Evolutionary conservation across 2,329 filamentous ascomycete species (phyloP).

Genomic region (Coleophoma crateriformis): DNA sequence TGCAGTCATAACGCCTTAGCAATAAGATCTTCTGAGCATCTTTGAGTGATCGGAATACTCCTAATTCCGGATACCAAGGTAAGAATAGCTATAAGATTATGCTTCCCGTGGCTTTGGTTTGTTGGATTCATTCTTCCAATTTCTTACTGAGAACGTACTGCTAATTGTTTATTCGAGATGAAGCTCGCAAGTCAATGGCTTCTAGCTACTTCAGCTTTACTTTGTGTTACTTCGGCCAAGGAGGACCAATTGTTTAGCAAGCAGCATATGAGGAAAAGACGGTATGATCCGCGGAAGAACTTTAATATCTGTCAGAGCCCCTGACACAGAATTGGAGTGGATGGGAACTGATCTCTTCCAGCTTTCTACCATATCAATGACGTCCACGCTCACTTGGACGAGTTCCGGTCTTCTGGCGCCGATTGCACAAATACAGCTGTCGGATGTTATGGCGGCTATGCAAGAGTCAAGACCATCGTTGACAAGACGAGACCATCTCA

Average conservation of each 20-base stretch:
- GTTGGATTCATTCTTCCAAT: neutral
- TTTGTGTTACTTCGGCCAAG: neutral
- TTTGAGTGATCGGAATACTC: neutral
- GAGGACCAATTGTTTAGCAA: conserved; percentile 45
- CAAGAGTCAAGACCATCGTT: conserved; percentile 56
- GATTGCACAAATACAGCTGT: conserved; percentile 51
- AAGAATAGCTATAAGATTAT: neutral
- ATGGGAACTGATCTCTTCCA: conserved; percentile 9
- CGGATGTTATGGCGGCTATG: conserved; percentile 60
- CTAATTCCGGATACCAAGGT: neutral
- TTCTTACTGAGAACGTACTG: neutral
- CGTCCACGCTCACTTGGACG: conserved; percentile 60
- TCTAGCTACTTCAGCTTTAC: neutral
- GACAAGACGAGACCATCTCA: conserved; percentile 49
- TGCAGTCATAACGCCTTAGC: neutral
- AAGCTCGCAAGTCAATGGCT: neutral
- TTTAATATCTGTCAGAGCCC: conserved; percentile 40
- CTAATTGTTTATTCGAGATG: neutral
- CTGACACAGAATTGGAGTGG: neutral
- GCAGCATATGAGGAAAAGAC: conserved; percentile 40
- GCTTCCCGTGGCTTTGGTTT: neutral
- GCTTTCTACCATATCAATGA: conserved; percentile 67
- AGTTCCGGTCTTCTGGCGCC: conserved; percentile 55
- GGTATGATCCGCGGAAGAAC: conserved; percentile 40
- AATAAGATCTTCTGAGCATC: neutral